Base-by-base conservation (phyloP, 2,329 filamentous ascomycete species). In the Beauveria pseudobassiana region DNA sequence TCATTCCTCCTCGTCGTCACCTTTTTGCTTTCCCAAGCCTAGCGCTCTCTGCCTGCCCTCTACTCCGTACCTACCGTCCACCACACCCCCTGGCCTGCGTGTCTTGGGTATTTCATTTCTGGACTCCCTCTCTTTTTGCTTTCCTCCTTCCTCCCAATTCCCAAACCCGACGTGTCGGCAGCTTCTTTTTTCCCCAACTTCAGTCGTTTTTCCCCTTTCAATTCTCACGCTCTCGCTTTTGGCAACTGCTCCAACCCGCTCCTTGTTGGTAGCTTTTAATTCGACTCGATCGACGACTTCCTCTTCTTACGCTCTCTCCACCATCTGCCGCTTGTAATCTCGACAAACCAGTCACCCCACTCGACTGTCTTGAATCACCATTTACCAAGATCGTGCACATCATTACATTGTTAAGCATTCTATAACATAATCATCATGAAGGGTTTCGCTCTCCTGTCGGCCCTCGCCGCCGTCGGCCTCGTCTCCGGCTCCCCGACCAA, bases 401-500 rank as follows among this genome's bases (percentile, higher is more conserved):
- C 26, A 43, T 59, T 59, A 51, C 24, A 24, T 45, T 9, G 43
- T 45, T 14, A 53, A 52, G 45, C 48, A 60, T 60, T 59, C 57
- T 62, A 61, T 63, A 48, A 42, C 28, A 60, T 62, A 67, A 64
- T 67, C 69, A 79, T 59, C 63, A 84, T 85, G 82, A 82, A 79
- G 73, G 75, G 76, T 34, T 72, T 75, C 64, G 67, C 75, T 67
- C 65, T 84, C 63, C 71, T 80, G 57, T 76, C 80, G 63, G 78
- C 75, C 67, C 72, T 85, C 66, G 78, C 79, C 66, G 77, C 78
- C 67, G 69, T 78, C 63, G 72, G 71, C 63, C 63, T 76, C 64
- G 81, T 76, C 64, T 70, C 72, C 26, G 81, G 81, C 60, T 75
- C 74, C 12, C 82, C 84, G 55, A 84, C 83, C 34, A 83, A 83